Percentiles rank a stretch among this genome's conserved stretches.
Conservation (phyloP, 2,329 filamentous ascomycete species). For the Chaetomium olivaceum region DNA sequence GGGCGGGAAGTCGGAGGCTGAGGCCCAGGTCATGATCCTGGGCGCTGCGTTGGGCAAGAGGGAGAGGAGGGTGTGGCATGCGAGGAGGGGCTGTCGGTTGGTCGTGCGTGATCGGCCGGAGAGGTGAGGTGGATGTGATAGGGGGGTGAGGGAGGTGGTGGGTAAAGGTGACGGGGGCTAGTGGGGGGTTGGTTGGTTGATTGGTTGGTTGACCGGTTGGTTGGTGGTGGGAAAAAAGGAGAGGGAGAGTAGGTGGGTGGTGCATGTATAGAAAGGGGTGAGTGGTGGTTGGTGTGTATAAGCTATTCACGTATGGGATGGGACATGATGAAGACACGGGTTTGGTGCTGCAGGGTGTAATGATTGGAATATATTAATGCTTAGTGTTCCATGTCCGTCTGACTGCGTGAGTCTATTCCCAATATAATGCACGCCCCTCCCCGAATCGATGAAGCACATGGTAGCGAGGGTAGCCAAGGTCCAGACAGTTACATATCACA, state of each 20-base stretch:
- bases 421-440: neutral
- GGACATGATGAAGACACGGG: neutral
- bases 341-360: neutral
- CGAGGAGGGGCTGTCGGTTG: slow-evolving; percentile 57
- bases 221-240: slow-evolving; percentile 46
- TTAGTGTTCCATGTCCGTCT: neutral
- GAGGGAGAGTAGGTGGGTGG: too few species aligned
- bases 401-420: neutral
- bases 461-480: too few species aligned
- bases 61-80: slow-evolving; percentile 66
- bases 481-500: neutral
- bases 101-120: slow-evolving; percentile 50
- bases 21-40: slow-evolving; percentile 56
- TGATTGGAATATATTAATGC: neutral
- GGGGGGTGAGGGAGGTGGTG: neutral
- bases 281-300: neutral
- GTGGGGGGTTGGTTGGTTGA: slow-evolving; percentile 35
- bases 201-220: too few species aligned
- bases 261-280: neutral
- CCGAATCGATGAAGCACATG: neutral
- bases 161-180: too few species aligned
- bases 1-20: slow-evolving; percentile 40
- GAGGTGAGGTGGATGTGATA: neutral
- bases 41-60: slow-evolving; percentile 59
- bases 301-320: neutral